phyloP scores from a whole-genome alignment of 176 grass and related monocot genomes.

The Ampelocalamus luodianensis region DNA sequence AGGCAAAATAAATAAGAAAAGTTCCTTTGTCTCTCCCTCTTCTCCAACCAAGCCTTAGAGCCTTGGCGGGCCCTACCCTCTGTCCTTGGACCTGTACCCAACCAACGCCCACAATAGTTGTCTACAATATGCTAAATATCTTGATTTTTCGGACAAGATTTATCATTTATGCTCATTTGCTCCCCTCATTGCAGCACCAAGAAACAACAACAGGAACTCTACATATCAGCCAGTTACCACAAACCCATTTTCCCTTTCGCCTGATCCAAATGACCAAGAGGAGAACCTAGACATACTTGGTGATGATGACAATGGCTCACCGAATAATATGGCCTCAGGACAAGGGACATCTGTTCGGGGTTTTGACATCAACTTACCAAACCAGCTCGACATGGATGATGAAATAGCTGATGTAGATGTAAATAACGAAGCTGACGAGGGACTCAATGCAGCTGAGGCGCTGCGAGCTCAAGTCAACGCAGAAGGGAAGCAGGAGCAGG shows the following conservation, averaged over 20 bases:
- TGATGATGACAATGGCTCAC: constrained; percentile 67
- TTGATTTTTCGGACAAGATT: constrained; percentile 14
- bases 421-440: constrained; percentile 69
- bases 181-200: constrained; percentile 47
- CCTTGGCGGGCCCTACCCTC: too few relatives aligned
- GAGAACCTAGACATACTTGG: constrained; percentile 88
- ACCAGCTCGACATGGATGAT: constrained; percentile 68
- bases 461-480: constrained; percentile 69
- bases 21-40: too few relatives aligned
- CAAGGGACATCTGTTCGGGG: constrained; percentile 35
- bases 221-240: constrained; percentile 49
- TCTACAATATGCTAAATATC: constrained; percentile 1
- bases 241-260: constrained; percentile 57
- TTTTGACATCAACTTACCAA: constrained; percentile 78
- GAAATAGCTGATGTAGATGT: constrained; percentile 92
- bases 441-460: constrained; percentile 78
- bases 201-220: constrained; percentile 53
- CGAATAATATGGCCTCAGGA: constrained; percentile 40
- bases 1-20: too few relatives aligned
- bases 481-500: constrained; percentile 57
- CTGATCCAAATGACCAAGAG: constrained; percentile 66
- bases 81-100: too few relatives aligned
- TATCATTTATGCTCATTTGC: constrained; percentile 31
- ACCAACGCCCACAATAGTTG: too few relatives aligned
- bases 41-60: too few relatives aligned